Conservation (phyloP, 805 yeast species). For the Yarrowia sp. region DNA sequence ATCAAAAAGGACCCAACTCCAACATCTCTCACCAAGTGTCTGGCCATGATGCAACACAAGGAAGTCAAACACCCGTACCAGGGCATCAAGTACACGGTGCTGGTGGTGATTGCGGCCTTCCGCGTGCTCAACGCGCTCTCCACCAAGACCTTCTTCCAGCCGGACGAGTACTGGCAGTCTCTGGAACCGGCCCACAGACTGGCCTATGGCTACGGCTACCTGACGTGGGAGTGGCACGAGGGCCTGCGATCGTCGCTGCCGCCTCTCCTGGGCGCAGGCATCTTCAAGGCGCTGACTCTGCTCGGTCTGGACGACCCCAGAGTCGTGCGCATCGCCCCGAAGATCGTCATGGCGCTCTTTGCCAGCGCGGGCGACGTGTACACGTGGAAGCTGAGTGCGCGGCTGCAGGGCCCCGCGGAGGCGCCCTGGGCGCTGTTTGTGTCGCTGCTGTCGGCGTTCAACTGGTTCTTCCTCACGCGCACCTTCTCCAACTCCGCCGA, state of each 20-base stretch:
- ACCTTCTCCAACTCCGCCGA: constrained; percentile 86
- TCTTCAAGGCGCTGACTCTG: constrained; percentile 41
- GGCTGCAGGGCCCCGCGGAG: constrained; percentile 34
- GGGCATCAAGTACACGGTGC: constrained; percentile 26
- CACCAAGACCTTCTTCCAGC: constrained; percentile 79
- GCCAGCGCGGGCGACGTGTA: constrained; percentile 72
- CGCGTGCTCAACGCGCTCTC: constrained; percentile 63
- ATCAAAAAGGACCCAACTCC: too few species aligned
- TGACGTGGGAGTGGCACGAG: constrained; percentile 92
- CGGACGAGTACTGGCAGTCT: constrained; percentile 93
- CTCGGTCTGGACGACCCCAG: not conserved
- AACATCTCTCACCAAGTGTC: too few species aligned
- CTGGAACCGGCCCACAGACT: constrained; percentile 84
- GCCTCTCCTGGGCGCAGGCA: constrained; percentile 65
- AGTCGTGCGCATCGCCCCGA: constrained; percentile 48
- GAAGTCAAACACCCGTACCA: constrained; percentile 25
- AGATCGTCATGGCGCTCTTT: constrained; percentile 62
- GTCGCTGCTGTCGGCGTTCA: constrained; percentile 67
- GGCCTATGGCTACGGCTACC: constrained; percentile 74
- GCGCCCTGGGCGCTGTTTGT: constrained; percentile 44
- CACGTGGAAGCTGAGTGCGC: constrained; percentile 49
- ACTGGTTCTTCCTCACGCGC: constrained; percentile 76
- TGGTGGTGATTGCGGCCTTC: constrained; percentile 6
- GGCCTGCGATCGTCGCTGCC: constrained; percentile 75
- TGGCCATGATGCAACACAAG: constrained; percentile 12